A percentile compares a stretch with the other conserved stretches of the same genome.
Conservation (phyloP, 371 early-diverging fungal species). For the Saksenaea oblongispora region DNA sequence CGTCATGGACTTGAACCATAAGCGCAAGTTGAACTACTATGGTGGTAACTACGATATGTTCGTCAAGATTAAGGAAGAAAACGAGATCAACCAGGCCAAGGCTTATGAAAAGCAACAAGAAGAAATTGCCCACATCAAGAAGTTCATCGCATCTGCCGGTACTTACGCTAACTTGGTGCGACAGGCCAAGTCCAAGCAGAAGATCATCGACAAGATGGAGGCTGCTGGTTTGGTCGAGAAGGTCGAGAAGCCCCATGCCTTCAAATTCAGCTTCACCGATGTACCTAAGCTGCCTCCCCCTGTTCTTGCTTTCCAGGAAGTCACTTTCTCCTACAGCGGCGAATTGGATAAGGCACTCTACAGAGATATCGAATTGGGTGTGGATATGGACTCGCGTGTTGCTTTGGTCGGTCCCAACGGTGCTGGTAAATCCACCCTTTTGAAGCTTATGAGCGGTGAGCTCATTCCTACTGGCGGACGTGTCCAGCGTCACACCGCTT, state of each 20-base stretch:
- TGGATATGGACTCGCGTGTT: slow-evolving; percentile 43
- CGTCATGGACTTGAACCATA: slow-evolving; percentile 70
- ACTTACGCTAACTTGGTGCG: slow-evolving; percentile 98
- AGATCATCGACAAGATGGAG: slow-evolving; percentile 63
- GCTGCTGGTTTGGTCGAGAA: slow-evolving; percentile 55
- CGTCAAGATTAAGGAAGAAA: slow-evolving; percentile 63
- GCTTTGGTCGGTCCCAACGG: slow-evolving; percentile 81
- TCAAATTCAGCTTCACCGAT: slow-evolving; percentile 51
- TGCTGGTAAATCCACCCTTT: slow-evolving; percentile 82
- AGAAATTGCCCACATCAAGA: slow-evolving; percentile 98
- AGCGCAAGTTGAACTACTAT: slow-evolving; percentile 61
- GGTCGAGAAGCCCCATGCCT: slow-evolving; percentile 62
- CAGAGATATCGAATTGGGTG: slow-evolving; percentile 57
- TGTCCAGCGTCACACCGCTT: slow-evolving; percentile 56
- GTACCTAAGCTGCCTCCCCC: slow-evolving; percentile 60
- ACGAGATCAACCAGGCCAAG: slow-evolving; percentile 56
- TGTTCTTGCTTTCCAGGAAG: slow-evolving; percentile 64
- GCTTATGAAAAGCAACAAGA: slow-evolving; percentile 77
- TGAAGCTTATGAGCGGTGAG: slow-evolving; percentile 68
- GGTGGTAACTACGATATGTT: slow-evolving; percentile 77
- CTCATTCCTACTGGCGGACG: slow-evolving; percentile 57
- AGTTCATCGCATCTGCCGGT: slow-evolving; percentile 99
- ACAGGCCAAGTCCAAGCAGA: slow-evolving; percentile 91
- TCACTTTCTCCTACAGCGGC: slow-evolving; percentile 56
- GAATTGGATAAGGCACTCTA: slow-evolving; percentile 57